Evolutionary conservation across 768 basidiomycete genomes (phyloP).

Genomic region (Gyrodon lividus): DNA sequence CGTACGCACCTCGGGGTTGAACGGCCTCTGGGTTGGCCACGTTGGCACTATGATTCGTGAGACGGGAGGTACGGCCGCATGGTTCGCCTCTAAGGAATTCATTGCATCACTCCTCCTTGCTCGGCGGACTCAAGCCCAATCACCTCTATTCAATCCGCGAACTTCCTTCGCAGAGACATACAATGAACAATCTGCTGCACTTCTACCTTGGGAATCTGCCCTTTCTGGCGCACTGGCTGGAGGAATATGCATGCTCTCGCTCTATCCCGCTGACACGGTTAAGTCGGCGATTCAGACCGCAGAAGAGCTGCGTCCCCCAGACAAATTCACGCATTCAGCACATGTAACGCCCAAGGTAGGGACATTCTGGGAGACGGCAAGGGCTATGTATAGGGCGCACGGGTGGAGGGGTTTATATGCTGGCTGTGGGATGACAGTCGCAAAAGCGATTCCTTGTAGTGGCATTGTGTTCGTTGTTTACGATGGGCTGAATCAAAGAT

Average conservation of each 20-base stretch:
- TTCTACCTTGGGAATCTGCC: slow-evolving; percentile 70
- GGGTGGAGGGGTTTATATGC: slow-evolving; percentile 82
- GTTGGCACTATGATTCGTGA: slow-evolving; percentile 86
- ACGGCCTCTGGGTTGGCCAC: slow-evolving; percentile 84
- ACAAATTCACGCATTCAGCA: slow-evolving; percentile 12
- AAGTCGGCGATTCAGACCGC: slow-evolving; percentile 91
- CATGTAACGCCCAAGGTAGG: slow-evolving; percentile 26
- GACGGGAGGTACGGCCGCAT: slow-evolving; percentile 81
- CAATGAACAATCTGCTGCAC: slow-evolving; percentile 11
- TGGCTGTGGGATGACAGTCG: slow-evolving; percentile 86
- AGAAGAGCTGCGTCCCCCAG: slow-evolving; percentile 66
- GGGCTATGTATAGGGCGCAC: slow-evolving; percentile 68
- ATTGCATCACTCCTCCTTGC: slow-evolving; percentile 62
- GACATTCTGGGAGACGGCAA: slow-evolving; percentile 58
- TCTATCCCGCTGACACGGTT: slow-evolving; percentile 90
- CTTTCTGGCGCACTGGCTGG: slow-evolving; percentile 79
- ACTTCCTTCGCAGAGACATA: not conserved
- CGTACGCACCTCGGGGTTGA: slow-evolving; percentile 48
- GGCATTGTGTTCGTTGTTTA: slow-evolving; percentile 91
- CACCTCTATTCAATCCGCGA: not conserved
- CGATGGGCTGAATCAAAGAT: slow-evolving; percentile 58
- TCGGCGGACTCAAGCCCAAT: slow-evolving; percentile 33
- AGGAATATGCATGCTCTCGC: slow-evolving; percentile 70
- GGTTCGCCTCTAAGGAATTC: slow-evolving; percentile 86
- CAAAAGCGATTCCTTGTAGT: slow-evolving; percentile 78